Evolutionary conservation across 352 stramenopile species (phyloP), one percentile per base, ranked within the genome.

Genomic region (Pythium chondricola): DNA sequence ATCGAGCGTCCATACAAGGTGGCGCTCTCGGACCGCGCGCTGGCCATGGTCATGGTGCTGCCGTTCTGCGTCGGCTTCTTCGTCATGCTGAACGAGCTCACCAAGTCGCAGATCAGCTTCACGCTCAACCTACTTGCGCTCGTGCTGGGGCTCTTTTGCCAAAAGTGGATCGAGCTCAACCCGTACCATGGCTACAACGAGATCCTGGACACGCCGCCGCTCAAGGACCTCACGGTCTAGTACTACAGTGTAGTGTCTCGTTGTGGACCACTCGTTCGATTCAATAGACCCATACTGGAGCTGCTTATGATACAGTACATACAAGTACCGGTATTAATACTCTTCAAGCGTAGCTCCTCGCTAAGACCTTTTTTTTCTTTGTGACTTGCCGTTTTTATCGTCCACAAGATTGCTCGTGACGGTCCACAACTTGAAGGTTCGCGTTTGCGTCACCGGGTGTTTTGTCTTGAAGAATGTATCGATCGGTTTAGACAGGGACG

Each of bases 1-100:
- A 55, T 96, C 26, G 63, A 81, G 44, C 77, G 86, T 4, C 82
- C 85, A 18, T 95, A 87, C 63, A 83, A 83, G 36, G 74, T 88
- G 30, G 69, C 66, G 14, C 60, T 91, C 16, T 83, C 76, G 36
- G 75, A 83, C 40, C 63, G 50, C 42, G 62, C 44, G 7, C 65
- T 91, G 0, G 78, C 93, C 24, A 48, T 82, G 45, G 65, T 95
- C 21, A 39, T 95, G 14, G 65, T 92, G 17, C 86, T 69, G 17
- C 82, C 74, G 10, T 66, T 91, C n/a, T 47, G 64, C 11, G 67
- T 93, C 22, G 79, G 76, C 20, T 47, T 76, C 10, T 88, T 90
- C 42, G 78, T 93, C 43, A 80, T 93, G 63, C 25, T 81, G 3
- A 93, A 86, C 63, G 82, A 88, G 58, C 56, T 90, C 58, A 72